Evolutionary conservation across 441 rosid genomes (phyloP).

Genomic region (Gossypium davidsonii): DNA sequence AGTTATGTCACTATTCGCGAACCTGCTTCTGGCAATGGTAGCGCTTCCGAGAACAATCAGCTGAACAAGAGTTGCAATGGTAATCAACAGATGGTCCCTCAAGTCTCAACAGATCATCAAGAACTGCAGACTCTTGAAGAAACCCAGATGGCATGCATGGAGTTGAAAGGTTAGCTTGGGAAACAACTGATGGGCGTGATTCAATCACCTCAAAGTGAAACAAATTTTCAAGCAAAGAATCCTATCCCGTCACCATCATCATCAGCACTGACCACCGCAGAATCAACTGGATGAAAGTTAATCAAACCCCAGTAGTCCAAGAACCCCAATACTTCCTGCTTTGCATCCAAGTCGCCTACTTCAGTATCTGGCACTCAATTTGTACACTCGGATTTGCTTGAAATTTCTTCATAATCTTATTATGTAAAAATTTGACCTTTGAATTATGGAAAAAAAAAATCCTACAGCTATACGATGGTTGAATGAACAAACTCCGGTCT

Average conservation of each 20-base stretch:
- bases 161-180: constrained; percentile 41
- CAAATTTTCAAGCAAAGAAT: constrained; percentile 54
- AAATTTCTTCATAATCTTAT: constrained; percentile 55
- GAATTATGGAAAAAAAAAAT: no score
- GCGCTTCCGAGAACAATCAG: constrained; percentile 95
- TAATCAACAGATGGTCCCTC: constrained; percentile 87
- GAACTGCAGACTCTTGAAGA: constrained; percentile 59
- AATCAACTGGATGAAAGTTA: constrained; percentile 69
- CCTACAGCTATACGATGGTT: constrained; percentile 26
- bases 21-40: constrained; percentile 99
- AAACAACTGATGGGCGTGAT: constrained; percentile 38
- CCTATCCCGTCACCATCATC: constrained; percentile 25
- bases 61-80: constrained; percentile 95
- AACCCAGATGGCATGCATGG: constrained; percentile 52
- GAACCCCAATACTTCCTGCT: constrained; percentile 81
- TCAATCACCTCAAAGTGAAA: constrained; percentile 58
- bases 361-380: constrained; percentile 70
- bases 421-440: no score
- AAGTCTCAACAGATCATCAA: constrained; percentile 65
- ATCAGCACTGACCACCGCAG: constrained; percentile 32
- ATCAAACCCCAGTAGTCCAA: constrained; percentile 96
- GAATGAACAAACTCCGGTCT: neutral
- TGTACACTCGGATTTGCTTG: constrained; percentile 51
- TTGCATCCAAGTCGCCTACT: constrained; percentile 64
- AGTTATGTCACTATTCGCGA: constrained; percentile 18